Evolutionary conservation across 805 yeast species (phyloP).

Genomic region (Schwanniomyces yamadae): DNA sequence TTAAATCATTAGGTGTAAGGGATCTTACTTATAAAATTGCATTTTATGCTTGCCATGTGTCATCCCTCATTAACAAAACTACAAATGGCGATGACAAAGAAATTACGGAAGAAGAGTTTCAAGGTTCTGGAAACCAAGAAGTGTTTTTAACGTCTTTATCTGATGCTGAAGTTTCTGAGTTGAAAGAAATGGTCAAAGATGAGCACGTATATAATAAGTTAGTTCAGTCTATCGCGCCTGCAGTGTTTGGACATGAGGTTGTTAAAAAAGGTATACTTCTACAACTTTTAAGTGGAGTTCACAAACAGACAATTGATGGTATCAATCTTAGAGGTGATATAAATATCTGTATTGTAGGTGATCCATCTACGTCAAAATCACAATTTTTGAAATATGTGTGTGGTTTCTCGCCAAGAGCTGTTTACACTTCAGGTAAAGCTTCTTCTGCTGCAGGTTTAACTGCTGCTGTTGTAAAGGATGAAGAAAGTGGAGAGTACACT

Average conservation of each 20-base stretch:
- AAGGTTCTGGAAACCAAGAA: slow-evolving; percentile 74
- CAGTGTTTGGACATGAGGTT: slow-evolving; percentile 93
- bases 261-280: slow-evolving; percentile 88
- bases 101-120: slow-evolving; percentile 24
- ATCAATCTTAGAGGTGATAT: slow-evolving; percentile 95
- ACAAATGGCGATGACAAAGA: slow-evolving; percentile 20
- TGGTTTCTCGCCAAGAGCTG: slow-evolving; percentile 88
- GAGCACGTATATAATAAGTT: slow-evolving; percentile 80
- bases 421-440: slow-evolving; percentile 97
- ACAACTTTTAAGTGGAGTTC: slow-evolving; percentile 94
- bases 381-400: slow-evolving; percentile 93
- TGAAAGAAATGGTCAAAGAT: slow-evolving; percentile 88
- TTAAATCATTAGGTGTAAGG: slow-evolving; percentile 87
- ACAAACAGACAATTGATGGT: slow-evolving; percentile 89
- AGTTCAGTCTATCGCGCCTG: slow-evolving; percentile 89
- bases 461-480: slow-evolving; percentile 96
- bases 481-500: slow-evolving; percentile 94
- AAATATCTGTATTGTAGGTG: slow-evolving; percentile 94
- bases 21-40: slow-evolving; percentile 91
- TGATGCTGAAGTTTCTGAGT: slow-evolving; percentile 77
- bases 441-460: slow-evolving; percentile 98
- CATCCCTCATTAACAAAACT: slow-evolving; percentile 50
- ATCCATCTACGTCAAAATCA: slow-evolving; percentile 95
- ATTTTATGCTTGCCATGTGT: slow-evolving; percentile 87
- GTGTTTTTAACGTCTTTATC: slow-evolving; percentile 74